phyloP scores from a whole-genome alignment of 2,329 filamentous ascomycete genomes.

The Talaromyces sp. region DNA sequence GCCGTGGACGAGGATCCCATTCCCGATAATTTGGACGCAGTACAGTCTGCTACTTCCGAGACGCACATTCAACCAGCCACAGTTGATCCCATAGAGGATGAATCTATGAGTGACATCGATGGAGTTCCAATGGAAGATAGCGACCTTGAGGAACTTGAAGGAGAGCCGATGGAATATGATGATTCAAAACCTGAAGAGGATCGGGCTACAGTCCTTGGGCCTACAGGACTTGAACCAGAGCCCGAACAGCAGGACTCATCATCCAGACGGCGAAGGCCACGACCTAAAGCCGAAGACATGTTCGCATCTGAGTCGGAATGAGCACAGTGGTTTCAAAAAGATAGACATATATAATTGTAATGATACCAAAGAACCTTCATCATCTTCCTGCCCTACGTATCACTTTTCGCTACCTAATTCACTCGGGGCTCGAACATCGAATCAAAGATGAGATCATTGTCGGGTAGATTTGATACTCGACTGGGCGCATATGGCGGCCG shows the following conservation, averaged over 20 bases:
- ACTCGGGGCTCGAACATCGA: neutral
- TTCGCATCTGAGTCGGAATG: constrained; percentile 71
- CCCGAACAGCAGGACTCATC: constrained; percentile 30
- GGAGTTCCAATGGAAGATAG: constrained; percentile 52
- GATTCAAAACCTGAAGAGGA: neutral
- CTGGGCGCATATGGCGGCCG: constrained; percentile 13
- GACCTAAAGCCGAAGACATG: constrained; percentile 81
- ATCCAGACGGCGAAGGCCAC: constrained; percentile 54
- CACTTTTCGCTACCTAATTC: neutral
- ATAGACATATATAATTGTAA: constrained; percentile 21
- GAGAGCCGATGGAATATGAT: constrained; percentile 50
- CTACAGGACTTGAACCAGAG: constrained; percentile 22
- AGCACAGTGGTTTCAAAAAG: constrained; percentile 12
- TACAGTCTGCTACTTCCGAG: constrained; percentile 26
- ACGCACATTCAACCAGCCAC: constrained; percentile 37
- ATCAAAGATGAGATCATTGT: neutral
- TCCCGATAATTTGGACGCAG: constrained; percentile 34
- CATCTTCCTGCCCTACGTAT: neutral
- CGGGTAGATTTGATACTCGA: constrained; percentile 7
- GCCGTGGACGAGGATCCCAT: constrained; percentile 48
- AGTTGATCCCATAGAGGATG: constrained; percentile 47
- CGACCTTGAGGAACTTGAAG: constrained; percentile 51
- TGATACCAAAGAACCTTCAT: constrained; percentile 10
- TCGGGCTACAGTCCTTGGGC: constrained; percentile 16
- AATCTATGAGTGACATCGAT: constrained; percentile 48